A percentile compares a stretch with the other conserved stretches of the same genome.
phyloP scores from a whole-genome alignment of 2,329 filamentous ascomycete species.

The Microdochium paspali region DNA sequence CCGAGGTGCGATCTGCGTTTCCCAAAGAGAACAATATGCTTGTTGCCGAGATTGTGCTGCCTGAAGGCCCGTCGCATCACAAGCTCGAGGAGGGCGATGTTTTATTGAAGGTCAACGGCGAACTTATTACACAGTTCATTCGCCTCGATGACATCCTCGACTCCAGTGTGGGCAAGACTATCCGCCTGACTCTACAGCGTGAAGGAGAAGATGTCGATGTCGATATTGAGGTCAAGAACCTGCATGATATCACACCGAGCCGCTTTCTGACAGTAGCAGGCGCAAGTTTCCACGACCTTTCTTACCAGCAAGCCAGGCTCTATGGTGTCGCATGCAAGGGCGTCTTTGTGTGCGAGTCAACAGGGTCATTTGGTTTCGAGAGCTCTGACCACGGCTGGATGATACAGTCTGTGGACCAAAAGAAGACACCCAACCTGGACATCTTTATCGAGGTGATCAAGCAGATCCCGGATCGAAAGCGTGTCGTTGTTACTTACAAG shows the following conservation, averaged over 20 bases:
- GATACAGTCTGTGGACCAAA: conserved; percentile 84
- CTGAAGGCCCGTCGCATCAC: conserved; percentile 75
- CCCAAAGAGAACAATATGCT: conserved; percentile 95
- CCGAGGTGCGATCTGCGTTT: conserved; percentile 70
- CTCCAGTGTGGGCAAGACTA: conserved; percentile 68
- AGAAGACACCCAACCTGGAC: conserved; percentile 78
- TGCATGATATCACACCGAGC: conserved; percentile 92
- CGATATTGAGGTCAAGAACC: conserved; percentile 74
- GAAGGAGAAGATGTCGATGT: conserved; percentile 83
- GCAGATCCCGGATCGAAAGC: conserved; percentile 68
- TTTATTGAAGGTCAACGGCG: conserved; percentile 83
- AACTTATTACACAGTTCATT: conserved; percentile 88
- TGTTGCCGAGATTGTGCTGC: conserved; percentile 89
- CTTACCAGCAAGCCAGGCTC: conserved; percentile 93
- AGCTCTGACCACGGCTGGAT: conserved; percentile 88
- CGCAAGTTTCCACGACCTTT: conserved; percentile 89
- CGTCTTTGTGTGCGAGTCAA: conserved; percentile 90
- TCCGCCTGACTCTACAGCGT: conserved; percentile 76
- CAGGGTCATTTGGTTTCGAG: conserved; percentile 91
- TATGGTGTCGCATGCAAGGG: conserved; percentile 90
- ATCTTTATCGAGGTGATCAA: conserved; percentile 89
- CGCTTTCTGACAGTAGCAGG: conserved; percentile 92
- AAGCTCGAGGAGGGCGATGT: conserved; percentile 94
- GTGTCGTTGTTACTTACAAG: conserved; percentile 91
- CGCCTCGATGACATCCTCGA: conserved; percentile 87